Percentiles rank a stretch among this genome's conserved stretches.
Evolutionary conservation across 768 basidiomycete species (phyloP).

Genomic region (Ramaria sp.): DNA sequence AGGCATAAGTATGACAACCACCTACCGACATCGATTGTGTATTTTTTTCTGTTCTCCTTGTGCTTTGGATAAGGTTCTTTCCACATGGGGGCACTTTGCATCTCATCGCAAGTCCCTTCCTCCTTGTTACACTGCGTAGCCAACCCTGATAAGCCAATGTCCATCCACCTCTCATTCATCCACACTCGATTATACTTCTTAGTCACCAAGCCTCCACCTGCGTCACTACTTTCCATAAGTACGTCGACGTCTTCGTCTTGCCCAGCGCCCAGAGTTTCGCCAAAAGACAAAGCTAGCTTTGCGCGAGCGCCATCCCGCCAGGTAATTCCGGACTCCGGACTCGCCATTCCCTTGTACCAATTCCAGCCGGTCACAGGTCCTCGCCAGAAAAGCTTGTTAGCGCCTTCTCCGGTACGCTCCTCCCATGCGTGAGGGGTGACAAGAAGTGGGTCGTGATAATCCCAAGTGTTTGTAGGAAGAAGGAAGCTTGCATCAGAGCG

Average conservation of each 20-base stretch:
- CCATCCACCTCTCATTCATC: constrained; percentile 46
- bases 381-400: constrained; percentile 55
- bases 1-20: background rate
- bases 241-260: constrained; percentile 4
- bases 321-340: constrained; percentile 22
- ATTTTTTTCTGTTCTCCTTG: constrained; percentile 1
- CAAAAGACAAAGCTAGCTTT: constrained; percentile 2
- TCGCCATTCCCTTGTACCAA: constrained; percentile 28
- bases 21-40: constrained; percentile 1
- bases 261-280: background rate
- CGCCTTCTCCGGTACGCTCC: constrained; percentile 35
- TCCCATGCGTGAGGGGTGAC: constrained; percentile 39
- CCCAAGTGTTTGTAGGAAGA: constrained; percentile 1
- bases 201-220: background rate
- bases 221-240: background rate
- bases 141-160: constrained; percentile 43
- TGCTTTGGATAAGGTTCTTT: background rate
- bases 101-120: constrained; percentile 29
- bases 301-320: constrained; percentile 7
- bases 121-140: constrained; percentile 32
- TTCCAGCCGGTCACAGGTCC: constrained; percentile 62
- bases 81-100: constrained; percentile 21
- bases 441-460: background rate
- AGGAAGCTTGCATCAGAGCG: constrained; percentile 8
- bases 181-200: constrained; percentile 17